Evolutionary conservation across 1,284 basidiomycete species (phyloP).

Genomic region (Lentinus polychrous): DNA sequence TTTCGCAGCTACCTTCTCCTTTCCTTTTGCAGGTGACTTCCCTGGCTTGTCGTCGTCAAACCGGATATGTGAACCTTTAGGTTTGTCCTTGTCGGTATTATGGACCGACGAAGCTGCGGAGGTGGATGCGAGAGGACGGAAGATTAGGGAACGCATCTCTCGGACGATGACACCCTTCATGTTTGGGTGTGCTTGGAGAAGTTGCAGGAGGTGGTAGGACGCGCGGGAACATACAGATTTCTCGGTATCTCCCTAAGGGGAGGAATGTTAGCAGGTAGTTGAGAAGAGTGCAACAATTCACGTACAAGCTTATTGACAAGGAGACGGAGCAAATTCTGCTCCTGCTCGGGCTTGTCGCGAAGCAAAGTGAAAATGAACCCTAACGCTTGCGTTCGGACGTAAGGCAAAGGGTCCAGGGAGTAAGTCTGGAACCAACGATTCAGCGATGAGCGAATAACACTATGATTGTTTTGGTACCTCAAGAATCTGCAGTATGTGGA

Average conservation of each 20-base stretch:
- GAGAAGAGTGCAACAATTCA: constrained; percentile 10
- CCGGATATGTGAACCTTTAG: constrained; percentile 30
- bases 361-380: constrained; percentile 75
- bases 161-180: constrained; percentile 93
- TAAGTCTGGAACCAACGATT: constrained; percentile 47
- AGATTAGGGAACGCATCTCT: constrained; percentile 78
- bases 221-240: constrained; percentile 86
- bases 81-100: constrained; percentile 22
- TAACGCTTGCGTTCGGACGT: constrained; percentile 63
- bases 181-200: constrained; percentile 86
- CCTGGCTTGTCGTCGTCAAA: constrained; percentile 22
- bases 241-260: constrained; percentile 77
- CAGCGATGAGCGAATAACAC: constrained; percentile 12
- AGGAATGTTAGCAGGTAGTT: not conserved
- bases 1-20: constrained; percentile 9
- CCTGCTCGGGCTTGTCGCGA: constrained; percentile 91
- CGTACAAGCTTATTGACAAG: constrained; percentile 91
- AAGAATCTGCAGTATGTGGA: constrained; percentile 84
- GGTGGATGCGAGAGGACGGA: constrained; percentile 46
- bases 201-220: constrained; percentile 84
- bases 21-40: constrained; percentile 13
- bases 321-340: constrained; percentile 89
- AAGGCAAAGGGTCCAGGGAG: constrained; percentile 83
- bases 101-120: constrained; percentile 28
- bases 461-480: constrained; percentile 48